phyloP scores from a whole-genome alignment of 2,329 filamentous ascomycete species.

The Fusarium subglutinans region DNA sequence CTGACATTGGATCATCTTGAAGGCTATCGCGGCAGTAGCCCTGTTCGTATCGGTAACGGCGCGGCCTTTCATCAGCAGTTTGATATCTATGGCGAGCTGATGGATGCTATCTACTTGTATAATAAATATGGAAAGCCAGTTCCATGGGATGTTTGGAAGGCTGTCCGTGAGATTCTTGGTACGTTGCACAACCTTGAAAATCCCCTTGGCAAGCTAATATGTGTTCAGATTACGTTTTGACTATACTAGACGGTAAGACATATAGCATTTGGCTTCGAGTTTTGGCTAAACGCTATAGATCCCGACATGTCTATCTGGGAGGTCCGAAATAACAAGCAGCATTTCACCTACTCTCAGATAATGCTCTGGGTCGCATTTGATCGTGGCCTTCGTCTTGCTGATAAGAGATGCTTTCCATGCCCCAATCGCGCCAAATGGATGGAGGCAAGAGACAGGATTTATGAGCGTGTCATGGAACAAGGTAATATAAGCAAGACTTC shows the following conservation, averaged over 20 bases:
- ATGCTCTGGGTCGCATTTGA: conserved; percentile 87
- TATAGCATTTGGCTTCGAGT: too few relatives aligned
- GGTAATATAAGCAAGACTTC: conserved; percentile 45
- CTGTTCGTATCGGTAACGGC: conserved; percentile 80
- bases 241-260: conserved; percentile 65
- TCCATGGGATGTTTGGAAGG: conserved; percentile 79
- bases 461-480: conserved; percentile 81
- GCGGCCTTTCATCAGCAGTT: conserved; percentile 81
- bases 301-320: conserved; percentile 89
- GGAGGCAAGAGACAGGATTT: conserved; percentile 71
- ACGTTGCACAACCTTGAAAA: conserved; percentile 6
- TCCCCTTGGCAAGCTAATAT: neutral
- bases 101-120: conserved; percentile 81
- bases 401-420: conserved; percentile 80
- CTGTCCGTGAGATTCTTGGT: conserved; percentile 73
- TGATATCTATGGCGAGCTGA: conserved; percentile 81
- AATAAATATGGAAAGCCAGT: conserved; percentile 83
- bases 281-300: conserved; percentile 48
- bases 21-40: conserved; percentile 75
- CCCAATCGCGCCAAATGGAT: conserved; percentile 75
- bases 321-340: conserved; percentile 77
- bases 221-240: conserved; percentile 70
- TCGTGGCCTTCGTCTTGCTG: conserved; percentile 75
- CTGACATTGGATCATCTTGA: conserved; percentile 74
- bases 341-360: conserved; percentile 84